These are phyloP conservation scores for Colletotrichum cuscutae DNA, from an alignment of 2,329 filamentous ascomycete species.

Conservation along the genomic window DNA sequence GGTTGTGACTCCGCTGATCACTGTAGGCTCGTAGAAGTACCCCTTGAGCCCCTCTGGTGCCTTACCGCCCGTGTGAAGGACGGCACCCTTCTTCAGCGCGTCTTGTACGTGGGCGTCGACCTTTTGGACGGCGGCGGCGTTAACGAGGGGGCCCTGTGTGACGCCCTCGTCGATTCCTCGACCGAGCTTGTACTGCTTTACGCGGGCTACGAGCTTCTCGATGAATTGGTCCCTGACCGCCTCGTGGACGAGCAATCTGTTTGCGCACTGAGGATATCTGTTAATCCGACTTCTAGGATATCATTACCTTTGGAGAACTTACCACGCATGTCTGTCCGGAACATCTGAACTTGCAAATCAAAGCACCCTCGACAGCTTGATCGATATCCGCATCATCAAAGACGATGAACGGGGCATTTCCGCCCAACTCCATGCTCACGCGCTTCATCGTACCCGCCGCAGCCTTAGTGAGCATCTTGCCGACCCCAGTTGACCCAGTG, in stretches of 20 bases:
- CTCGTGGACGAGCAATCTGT: constrained; percentile 65
- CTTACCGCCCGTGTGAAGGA: constrained; percentile 68
- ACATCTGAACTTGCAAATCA: constrained; percentile 77
- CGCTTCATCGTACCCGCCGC: constrained; percentile 77
- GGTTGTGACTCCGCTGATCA: constrained; percentile 72
- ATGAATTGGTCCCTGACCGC: constrained; percentile 69
- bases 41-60: constrained; percentile 66
- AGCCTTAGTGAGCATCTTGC: constrained; percentile 73
- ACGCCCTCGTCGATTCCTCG: constrained; percentile 63
- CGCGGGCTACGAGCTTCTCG: constrained; percentile 59
- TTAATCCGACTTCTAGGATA: not conserved
- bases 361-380: constrained; percentile 71
- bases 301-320: not conserved
- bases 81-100: constrained; percentile 69
- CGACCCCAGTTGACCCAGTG: constrained; percentile 67
- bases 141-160: constrained; percentile 72
- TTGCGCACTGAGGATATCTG: constrained; percentile 53
- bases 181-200: constrained; percentile 68
- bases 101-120: constrained; percentile 72
- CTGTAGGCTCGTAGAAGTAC: constrained; percentile 77
- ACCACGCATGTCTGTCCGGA: constrained; percentile 77
- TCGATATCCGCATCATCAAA: constrained; percentile 80
- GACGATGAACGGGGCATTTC: constrained; percentile 81
- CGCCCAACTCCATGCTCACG: constrained; percentile 78
- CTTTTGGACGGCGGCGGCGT: constrained; percentile 71